Evolutionary conservation across 2,329 filamentous ascomycete species (phyloP).

Genomic region (Albifimbria verrucaria): DNA sequence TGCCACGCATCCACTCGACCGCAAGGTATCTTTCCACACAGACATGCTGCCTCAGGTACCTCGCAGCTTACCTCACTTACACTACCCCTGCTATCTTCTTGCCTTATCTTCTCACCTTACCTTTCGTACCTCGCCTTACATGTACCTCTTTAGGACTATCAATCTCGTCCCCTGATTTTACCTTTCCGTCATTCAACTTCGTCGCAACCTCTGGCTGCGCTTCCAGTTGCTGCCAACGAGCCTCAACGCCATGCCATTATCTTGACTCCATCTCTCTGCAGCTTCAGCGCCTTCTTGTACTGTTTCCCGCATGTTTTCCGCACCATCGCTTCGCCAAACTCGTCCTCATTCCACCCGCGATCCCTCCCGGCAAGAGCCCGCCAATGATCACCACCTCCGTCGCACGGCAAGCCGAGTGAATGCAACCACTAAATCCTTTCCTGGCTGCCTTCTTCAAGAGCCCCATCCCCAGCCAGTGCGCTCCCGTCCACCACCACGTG

Average conservation of each 20-base stretch:
- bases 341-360: neutral
- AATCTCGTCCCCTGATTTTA: neutral
- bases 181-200: neutral
- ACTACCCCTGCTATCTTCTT: too few relatives aligned
- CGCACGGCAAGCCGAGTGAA: conserved; percentile 43
- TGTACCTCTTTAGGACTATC: too few relatives aligned
- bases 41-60: too few relatives aligned
- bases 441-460: conserved; percentile 98
- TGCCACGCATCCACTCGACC: too few relatives aligned
- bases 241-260: neutral
- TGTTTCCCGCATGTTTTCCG: neutral
- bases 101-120: too few relatives aligned
- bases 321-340: neutral
- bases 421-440: conserved; percentile 99
- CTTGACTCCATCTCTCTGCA: neutral
- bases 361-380: conserved; percentile 19
- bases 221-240: neutral
- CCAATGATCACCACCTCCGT: conserved; percentile 21
- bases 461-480: conserved; percentile 86
- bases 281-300: neutral
- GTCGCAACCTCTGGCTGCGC: neutral
- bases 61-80: too few relatives aligned
- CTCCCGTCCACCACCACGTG: conserved; percentile 86
- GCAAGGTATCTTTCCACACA: too few relatives aligned
- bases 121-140: neutral